A percentile compares a stretch with the other conserved stretches of the same genome.
Conservation (phyloP, 345 rosid genomes). For the Aurinia saxatilis region DNA sequence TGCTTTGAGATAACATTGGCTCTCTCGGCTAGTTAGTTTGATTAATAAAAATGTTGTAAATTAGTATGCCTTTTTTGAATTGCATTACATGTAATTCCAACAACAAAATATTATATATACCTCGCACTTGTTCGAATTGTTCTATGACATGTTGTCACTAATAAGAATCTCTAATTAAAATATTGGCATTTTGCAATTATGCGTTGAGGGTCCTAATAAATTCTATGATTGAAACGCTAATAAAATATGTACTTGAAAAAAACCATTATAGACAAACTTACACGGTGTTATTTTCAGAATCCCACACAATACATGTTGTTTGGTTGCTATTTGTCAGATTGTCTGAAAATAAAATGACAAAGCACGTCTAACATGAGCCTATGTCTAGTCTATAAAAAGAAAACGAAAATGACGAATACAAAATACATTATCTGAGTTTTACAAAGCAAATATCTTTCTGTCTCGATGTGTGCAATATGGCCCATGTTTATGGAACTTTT, state of each 20-base stretch:
- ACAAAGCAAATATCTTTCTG: slow-evolving; percentile 3
- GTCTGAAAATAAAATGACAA: slow-evolving; percentile 21
- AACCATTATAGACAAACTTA: slow-evolving; percentile 11
- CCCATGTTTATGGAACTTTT: slow-evolving; percentile 10
- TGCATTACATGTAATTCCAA: background rate
- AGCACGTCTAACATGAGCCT: slow-evolving; percentile 19
- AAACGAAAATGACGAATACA: slow-evolving; percentile 19
- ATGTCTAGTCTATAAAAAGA: slow-evolving; percentile 21
- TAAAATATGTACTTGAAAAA: background rate
- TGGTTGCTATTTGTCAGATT: slow-evolving; percentile 26
- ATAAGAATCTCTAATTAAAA: slow-evolving; percentile 3
- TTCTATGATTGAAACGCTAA: slow-evolving; percentile 18
- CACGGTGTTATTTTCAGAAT: slow-evolving; percentile 17
- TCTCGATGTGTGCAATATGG: slow-evolving; percentile 19
- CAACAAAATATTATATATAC: no score
- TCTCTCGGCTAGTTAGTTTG: background rate
- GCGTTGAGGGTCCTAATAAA: slow-evolving; percentile 21
- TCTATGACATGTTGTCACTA: slow-evolving; percentile 17
- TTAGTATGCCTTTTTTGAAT: background rate
- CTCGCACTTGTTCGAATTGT: slow-evolving; percentile 7
- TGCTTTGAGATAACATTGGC: background rate
- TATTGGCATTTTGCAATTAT: slow-evolving; percentile 10
- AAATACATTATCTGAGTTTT: slow-evolving; percentile 1
- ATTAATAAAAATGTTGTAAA: slow-evolving; percentile 1
- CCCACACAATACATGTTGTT: slow-evolving; percentile 19